Evolutionary conservation across 2,329 filamentous ascomycete species (phyloP).

Genomic region (Neonectria faginata): DNA sequence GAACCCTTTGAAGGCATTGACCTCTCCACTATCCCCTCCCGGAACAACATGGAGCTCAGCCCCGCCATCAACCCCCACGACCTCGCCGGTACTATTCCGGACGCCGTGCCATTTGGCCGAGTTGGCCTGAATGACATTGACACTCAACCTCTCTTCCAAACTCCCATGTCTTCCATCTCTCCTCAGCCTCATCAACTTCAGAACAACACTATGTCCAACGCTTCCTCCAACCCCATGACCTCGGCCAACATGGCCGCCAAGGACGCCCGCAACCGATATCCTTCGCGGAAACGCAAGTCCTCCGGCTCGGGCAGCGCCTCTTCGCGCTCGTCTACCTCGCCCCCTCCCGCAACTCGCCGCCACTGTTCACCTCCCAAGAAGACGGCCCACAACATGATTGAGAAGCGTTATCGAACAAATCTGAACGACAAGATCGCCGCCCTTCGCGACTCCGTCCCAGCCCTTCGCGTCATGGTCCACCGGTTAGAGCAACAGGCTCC

Average conservation of each 20-base stretch:
- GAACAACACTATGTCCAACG: slow-evolving; percentile 37
- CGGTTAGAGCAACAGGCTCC: slow-evolving; percentile 70
- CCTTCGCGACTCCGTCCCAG: slow-evolving; percentile 88
- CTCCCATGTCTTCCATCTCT: slow-evolving; percentile 44
- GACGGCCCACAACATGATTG: slow-evolving; percentile 95
- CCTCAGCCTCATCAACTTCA: slow-evolving; percentile 41
- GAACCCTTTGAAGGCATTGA: slow-evolving; percentile 45
- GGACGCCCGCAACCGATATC: slow-evolving; percentile 40
- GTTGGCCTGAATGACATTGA: slow-evolving; percentile 46
- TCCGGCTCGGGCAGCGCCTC: slow-evolving; percentile 46
- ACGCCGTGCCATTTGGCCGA: slow-evolving; percentile 44
- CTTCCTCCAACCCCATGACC: slow-evolving; percentile 35
- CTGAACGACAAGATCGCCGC: slow-evolving; percentile 95
- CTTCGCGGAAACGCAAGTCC: slow-evolving; percentile 50
- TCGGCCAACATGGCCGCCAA: slow-evolving; percentile 32
- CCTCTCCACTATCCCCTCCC: slow-evolving; percentile 42
- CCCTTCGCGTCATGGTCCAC: slow-evolving; percentile 76
- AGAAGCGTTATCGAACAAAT: slow-evolving; percentile 94
- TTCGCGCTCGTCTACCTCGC: slow-evolving; percentile 56
- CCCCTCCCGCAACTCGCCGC: slow-evolving; percentile 45
- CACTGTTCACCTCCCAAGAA: slow-evolving; percentile 70
- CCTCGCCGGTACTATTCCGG: slow-evolving; percentile 42
- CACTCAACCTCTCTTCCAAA: slow-evolving; percentile 45
- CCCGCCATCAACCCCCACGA: slow-evolving; percentile 46
- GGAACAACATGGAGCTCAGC: slow-evolving; percentile 46